A percentile compares a stretch with the other conserved stretches of the same genome.
phyloP scores from a whole-genome alignment of 2,329 filamentous ascomycete species.

The Teratosphaeria nubilosa region DNA sequence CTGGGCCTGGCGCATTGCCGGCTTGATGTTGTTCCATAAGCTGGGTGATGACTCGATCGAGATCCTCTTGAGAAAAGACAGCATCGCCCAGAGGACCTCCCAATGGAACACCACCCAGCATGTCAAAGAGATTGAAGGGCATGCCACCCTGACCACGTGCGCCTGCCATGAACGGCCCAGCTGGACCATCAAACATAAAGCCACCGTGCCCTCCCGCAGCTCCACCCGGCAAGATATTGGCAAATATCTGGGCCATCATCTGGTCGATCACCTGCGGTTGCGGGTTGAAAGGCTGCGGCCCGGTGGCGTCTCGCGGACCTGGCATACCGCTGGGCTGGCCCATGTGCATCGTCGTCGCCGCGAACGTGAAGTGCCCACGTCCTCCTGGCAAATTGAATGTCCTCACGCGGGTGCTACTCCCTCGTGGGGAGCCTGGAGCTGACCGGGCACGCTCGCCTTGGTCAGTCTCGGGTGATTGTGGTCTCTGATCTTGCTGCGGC shows the following conservation, averaged over 20 bases:
- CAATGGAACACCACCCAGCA: constrained; percentile 26
- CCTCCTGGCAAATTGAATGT: constrained; percentile 13
- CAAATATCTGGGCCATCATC: constrained; percentile 23
- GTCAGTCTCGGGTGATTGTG: constrained; percentile 5
- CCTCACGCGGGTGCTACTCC: constrained; percentile 8
- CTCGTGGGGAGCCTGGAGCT: constrained; percentile 6
- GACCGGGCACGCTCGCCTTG: constrained; percentile 5
- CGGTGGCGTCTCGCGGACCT: constrained; percentile 42
- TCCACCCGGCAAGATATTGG: constrained; percentile 17
- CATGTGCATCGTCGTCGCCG: constrained; percentile 14
- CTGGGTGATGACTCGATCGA: constrained; percentile 78
- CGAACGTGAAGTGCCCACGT: constrained; percentile 21
- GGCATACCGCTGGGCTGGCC: constrained; percentile 22
- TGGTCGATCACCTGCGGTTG: constrained; percentile 21
- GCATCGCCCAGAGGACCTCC: constrained; percentile 55
- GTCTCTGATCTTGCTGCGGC: constrained; percentile 9
- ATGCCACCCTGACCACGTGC: background rate
- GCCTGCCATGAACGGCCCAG: constrained; percentile 4
- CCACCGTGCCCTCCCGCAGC: constrained; percentile 1
- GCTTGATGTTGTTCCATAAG: constrained; percentile 75
- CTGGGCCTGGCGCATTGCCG: constrained; percentile 72
- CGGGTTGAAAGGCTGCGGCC: constrained; percentile 34
- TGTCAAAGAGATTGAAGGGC: constrained; percentile 11
- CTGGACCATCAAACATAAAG: background rate
- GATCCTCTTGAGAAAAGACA: constrained; percentile 80